These are phyloP conservation scores for Leptomonas pyrrhocoris DNA, from an alignment of 208 protist species.

Conservation along the genomic window DNA sequence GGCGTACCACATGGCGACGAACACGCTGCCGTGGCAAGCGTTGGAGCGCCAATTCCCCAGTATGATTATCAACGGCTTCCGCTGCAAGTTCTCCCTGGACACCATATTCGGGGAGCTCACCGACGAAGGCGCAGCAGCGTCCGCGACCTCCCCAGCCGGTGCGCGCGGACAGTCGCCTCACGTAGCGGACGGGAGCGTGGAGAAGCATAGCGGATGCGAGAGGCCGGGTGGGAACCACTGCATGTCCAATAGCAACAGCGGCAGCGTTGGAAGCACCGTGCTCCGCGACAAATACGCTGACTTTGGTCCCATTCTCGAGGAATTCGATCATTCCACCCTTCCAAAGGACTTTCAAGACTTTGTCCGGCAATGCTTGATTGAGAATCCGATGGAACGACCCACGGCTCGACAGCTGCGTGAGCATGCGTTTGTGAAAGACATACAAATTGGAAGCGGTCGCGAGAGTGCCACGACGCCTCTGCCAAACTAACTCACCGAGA, in stretches of 20 bases:
- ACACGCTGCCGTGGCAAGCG: conserved; percentile 65
- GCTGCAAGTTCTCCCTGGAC: conserved; percentile 43
- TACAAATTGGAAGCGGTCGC: neutral
- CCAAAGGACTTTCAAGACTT: conserved; percentile 61
- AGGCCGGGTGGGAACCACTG: neutral
- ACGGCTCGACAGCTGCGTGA: conserved; percentile 52
- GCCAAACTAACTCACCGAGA: neutral
- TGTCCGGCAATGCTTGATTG: conserved; percentile 54
- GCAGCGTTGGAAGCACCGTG: neutral
- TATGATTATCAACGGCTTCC: conserved; percentile 69
- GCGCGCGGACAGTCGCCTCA: neutral
- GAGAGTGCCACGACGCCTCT: neutral
- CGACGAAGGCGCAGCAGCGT: neutral
- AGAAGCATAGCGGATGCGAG: neutral
- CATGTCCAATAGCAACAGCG: neutral
- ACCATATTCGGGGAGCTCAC: conserved; percentile 17
- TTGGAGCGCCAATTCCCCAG: conserved; percentile 61
- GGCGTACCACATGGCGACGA: conserved; percentile 71
- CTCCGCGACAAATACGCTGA: conserved; percentile 22
- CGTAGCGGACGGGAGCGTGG: neutral
- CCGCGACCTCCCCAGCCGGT: neutral
- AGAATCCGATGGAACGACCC: conserved; percentile 60
- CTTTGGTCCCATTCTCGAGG: conserved; percentile 63
- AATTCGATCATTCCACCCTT: conserved; percentile 42
- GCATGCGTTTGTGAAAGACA: conserved; percentile 60